These are phyloP conservation scores for Talaromyces islandicus DNA, from an alignment of 2,329 filamentous ascomycete genomes.

Conservation along the genomic window DNA sequence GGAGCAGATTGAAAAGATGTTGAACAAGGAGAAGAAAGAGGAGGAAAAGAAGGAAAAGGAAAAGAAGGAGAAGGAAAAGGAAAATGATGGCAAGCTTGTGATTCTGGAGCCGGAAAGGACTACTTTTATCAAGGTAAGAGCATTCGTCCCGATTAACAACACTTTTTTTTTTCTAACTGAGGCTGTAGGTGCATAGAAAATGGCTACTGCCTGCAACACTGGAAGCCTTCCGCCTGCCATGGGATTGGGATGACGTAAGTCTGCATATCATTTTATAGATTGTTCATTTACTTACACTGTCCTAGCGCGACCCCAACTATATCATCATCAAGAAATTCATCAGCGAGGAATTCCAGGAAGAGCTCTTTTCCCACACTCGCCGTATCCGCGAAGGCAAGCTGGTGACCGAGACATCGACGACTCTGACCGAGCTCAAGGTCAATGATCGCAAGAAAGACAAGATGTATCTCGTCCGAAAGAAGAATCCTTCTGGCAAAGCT, in stretches of 20 bases:
- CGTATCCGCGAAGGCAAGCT: constrained; percentile 52
- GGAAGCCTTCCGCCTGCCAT: constrained; percentile 39
- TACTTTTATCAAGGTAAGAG: constrained; percentile 40
- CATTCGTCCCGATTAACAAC: not conserved
- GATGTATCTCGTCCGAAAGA: constrained; percentile 42
- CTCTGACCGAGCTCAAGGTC: constrained; percentile 35
- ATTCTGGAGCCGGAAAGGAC: constrained; percentile 18
- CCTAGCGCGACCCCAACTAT: constrained; percentile 57
- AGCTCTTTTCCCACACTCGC: constrained; percentile 66
- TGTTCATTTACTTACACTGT: not conserved
- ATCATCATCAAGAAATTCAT: constrained; percentile 70
- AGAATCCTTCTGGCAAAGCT: constrained; percentile 29
- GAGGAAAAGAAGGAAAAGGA: constrained; percentile 23
- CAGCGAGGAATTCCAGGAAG: constrained; percentile 63
- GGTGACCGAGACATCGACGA: constrained; percentile 28
- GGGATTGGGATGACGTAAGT: constrained; percentile 44
- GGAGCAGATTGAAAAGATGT: constrained; percentile 37
- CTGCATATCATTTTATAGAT: not conserved
- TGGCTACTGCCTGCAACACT: constrained; percentile 42
- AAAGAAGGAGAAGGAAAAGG: constrained; percentile 11
- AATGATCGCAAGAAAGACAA: constrained; percentile 39
- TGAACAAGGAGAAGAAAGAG: constrained; percentile 32
- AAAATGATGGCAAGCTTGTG: constrained; percentile 5
- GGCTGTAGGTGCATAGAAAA: constrained; percentile 37
- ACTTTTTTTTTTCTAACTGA: not conserved